A percentile compares a stretch with the other conserved stretches of the same genome.
phyloP scores from a whole-genome alignment of 257 asterid genomes.

The Petrea volubilis region DNA sequence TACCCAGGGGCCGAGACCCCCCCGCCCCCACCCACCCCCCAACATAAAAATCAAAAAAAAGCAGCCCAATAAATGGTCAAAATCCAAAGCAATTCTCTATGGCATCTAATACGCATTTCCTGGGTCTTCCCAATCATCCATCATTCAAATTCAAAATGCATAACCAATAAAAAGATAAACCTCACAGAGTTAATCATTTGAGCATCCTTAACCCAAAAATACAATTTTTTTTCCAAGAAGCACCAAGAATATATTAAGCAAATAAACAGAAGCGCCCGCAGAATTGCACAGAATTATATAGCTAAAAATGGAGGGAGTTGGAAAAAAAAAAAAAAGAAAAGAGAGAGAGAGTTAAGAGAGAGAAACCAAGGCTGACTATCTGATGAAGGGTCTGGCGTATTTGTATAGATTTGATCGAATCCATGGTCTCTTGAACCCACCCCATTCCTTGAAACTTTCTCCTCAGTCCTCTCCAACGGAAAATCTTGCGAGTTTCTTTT shows the following conservation, averaged over 20 bases:
- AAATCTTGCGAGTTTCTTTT: constrained; percentile 19
- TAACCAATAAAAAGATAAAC: neutral
- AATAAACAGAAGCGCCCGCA: neutral
- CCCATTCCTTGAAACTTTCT: constrained; percentile 37
- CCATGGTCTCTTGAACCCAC: constrained; percentile 40
- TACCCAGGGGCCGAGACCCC: neutral
- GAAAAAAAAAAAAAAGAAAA: neutral
- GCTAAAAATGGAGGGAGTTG: neutral
- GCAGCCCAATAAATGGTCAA: too few relatives aligned
- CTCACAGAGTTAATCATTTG: neutral
- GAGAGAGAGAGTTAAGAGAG: constrained; percentile 8
- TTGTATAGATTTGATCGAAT: constrained; percentile 50
- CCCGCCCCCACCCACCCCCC: too few relatives aligned
- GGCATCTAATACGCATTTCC: too few relatives aligned
- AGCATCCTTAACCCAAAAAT: neutral
- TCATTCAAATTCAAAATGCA: neutral
- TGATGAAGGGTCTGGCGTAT: constrained; percentile 58
- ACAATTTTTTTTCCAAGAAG: neutral
- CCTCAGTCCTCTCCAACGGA: neutral
- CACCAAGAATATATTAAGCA: neutral
- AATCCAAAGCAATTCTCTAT: too few relatives aligned
- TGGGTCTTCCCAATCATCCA: neutral
- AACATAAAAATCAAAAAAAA: too few relatives aligned
- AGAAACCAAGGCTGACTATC: constrained; percentile 50
- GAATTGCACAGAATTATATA: neutral